Base-by-base conservation (phyloP, 352 stramenopile genomes). In the Phytopythium oedochilum region DNA sequence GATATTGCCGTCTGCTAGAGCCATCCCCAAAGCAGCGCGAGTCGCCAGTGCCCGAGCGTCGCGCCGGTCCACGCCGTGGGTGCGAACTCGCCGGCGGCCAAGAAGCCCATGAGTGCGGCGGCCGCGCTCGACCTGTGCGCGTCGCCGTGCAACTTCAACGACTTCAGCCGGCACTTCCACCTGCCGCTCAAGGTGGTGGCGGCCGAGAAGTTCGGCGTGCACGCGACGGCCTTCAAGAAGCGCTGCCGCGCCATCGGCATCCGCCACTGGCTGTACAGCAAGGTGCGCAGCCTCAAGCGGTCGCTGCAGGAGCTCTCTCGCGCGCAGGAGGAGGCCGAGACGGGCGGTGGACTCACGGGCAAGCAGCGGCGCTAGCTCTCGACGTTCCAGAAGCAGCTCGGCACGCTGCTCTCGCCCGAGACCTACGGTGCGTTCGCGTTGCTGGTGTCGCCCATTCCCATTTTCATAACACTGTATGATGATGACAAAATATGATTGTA, bases 331-430 rank as follows among this genome's bases (percentile, higher is more conserved):
- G 70, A 88, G 39, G 56, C 80, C 8, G 60, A 71, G 42, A 66
- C 69, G 51, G 70, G 66, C 14, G 60, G 62, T 8, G 69, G 69
- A 14, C 73, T 92, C 43, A 86, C 83, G 55, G 78, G 88, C 47
- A 92, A 92, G 64, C 82, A 92, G 54, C 52, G 84, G 23, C 74
- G 83, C 40, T 79, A 92, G 51, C 71, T 80, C 29, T 55, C 67
- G 40, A 72, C 72, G 15, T 90, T 88, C 51, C 79, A 89, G 58
- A 75, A 65, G 22, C 82, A 92, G 51, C 63, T 92, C n/a, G 73
- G 85, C 53, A 82, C 81, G 12, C 69, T 92, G n/a, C 61, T 92
- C 26, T 85, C 79, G 1, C 78, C 82, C 17, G 79, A 89, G 67
- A 89, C 79, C 1, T 92, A 92, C 66, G 82, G 82, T n/a, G n/a